These are phyloP conservation scores for Fusarium sp. DNA, from an alignment of 2,329 filamentous ascomycete genomes.

Conservation along the genomic window DNA sequence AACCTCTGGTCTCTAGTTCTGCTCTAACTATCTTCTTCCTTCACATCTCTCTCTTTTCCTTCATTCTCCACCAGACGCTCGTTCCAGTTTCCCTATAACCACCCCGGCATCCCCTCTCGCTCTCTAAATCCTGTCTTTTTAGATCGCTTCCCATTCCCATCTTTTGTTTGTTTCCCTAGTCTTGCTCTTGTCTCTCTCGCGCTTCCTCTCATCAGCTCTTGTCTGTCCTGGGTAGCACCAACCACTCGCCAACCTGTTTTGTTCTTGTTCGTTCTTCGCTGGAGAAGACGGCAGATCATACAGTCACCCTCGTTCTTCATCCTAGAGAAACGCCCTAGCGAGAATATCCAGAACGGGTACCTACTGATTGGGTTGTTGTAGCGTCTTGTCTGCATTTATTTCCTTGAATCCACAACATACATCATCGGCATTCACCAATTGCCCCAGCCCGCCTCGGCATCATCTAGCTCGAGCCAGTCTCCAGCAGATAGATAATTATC, in stretches of 20 bases:
- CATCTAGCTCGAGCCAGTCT: conserved; percentile 44
- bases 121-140: conserved; percentile 22
- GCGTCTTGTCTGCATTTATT: conserved; percentile 35
- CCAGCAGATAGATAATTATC: conserved; percentile 27
- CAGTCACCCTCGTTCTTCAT: conserved; percentile 39
- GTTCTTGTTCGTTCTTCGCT: conserved; percentile 34
- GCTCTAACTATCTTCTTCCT: conserved; percentile 8
- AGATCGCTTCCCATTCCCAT: conserved; percentile 19
- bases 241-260: conserved; percentile 14
- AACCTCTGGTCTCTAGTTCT: conserved; percentile 23
- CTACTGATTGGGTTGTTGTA: conserved; percentile 19
- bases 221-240: conserved; percentile 21
- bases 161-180: conserved; percentile 34
- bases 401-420: conserved; percentile 33
- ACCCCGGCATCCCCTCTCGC: conserved; percentile 26
- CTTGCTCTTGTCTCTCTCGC: conserved; percentile 26
- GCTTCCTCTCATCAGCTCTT: conserved; percentile 24
- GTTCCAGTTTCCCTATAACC: conserved; percentile 43
- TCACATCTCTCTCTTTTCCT: conserved; percentile 29
- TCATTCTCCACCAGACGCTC: conserved; percentile 42
- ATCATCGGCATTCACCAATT: conserved; percentile 35
- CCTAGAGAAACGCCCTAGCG: conserved; percentile 2
- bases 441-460: conserved; percentile 29
- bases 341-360: conserved; percentile 3
- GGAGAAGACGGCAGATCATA: conserved; percentile 32